Conservation (phyloP, 75 land plant genomes). For the Cupressus sempervirens region DNA sequence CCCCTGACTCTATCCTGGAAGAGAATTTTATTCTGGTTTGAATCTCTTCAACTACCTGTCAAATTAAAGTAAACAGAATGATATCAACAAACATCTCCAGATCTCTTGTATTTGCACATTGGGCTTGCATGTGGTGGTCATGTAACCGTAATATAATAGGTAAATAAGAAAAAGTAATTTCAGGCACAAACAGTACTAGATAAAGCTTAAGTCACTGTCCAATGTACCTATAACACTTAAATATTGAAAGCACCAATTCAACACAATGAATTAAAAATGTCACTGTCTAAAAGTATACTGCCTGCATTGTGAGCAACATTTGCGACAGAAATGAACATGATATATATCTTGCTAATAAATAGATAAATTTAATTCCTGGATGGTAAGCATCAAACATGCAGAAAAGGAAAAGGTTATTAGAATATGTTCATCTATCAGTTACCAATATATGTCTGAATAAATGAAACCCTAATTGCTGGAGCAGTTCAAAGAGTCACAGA, state of each 20-base stretch:
- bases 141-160: background rate
- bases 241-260: background rate
- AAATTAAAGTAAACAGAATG: background rate
- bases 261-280: too few species aligned
- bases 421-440: background rate
- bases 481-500: background rate
- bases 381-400: background rate
- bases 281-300: background rate
- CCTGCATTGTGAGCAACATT: background rate
- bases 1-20: background rate
- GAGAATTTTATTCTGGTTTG: background rate
- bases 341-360: background rate
- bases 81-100: conserved; percentile 1
- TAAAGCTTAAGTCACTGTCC: background rate
- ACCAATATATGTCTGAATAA: background rate
- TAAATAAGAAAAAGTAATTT: background rate
- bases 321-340: background rate
- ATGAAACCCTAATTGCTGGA: background rate
- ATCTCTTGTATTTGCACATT: background rate
- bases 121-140: background rate
- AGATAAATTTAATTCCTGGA: background rate
- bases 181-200: background rate
- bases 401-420: background rate
- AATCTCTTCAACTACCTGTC: conserved; percentile 5
- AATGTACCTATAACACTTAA: background rate